phyloP scores from a whole-genome alignment of 345 rosid species.

The Pistacia atlantica region DNA sequence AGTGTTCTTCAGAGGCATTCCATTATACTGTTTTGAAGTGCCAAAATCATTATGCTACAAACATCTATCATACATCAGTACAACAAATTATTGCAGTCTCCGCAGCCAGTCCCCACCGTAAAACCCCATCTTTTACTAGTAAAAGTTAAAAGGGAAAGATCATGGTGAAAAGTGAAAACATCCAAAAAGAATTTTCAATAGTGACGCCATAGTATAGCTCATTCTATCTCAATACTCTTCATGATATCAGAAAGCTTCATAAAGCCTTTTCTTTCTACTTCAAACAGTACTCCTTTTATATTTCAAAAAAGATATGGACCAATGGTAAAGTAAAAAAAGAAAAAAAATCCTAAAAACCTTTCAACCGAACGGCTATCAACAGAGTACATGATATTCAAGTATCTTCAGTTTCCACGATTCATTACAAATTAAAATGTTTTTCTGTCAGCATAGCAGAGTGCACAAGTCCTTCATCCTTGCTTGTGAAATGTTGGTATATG shows the following conservation, averaged over 20 bases:
- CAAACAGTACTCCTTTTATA: neutral
- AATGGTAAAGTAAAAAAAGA: neutral
- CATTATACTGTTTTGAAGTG: neutral
- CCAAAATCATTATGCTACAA: neutral
- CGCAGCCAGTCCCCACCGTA: neutral
- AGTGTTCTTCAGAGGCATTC: neutral
- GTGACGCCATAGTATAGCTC: neutral
- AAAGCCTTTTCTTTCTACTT: neutral
- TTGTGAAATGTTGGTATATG: conserved; percentile 59
- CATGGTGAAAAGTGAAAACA: neutral
- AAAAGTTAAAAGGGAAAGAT: neutral
- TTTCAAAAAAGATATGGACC: neutral
- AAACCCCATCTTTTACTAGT: no score
- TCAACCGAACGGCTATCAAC: neutral
- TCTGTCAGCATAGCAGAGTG: conserved; percentile 64
- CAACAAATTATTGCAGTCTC: neutral
- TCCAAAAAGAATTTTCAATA: neutral
- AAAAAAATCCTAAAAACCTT: neutral
- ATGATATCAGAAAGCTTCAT: neutral
- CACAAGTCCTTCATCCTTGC: conserved; percentile 71
- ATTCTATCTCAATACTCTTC: neutral
- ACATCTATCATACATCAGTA: neutral
- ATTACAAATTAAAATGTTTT: neutral
- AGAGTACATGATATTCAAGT: neutral
- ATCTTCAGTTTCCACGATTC: neutral